Evolutionary conservation across 345 rosid genomes (phyloP).

Genomic region (Aegle marmelos): DNA sequence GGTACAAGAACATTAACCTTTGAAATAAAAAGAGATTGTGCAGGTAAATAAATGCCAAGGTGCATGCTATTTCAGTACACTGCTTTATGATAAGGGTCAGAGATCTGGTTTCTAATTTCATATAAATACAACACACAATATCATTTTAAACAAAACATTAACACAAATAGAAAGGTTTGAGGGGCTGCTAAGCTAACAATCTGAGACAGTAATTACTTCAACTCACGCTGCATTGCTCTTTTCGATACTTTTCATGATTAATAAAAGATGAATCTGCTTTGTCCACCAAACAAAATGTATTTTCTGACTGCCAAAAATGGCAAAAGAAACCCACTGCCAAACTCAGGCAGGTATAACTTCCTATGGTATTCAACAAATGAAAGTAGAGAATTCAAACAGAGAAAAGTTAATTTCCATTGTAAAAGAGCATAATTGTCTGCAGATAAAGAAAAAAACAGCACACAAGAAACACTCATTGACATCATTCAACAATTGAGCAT

Average conservation of each 20-base stretch:
- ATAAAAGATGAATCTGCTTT: background rate
- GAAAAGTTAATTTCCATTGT: background rate
- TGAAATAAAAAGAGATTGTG: background rate
- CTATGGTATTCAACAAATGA: background rate
- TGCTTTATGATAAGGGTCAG: background rate
- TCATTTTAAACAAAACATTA: background rate
- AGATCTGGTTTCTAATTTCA: background rate
- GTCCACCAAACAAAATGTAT: background rate
- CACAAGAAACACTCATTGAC: background rate
- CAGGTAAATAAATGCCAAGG: background rate
- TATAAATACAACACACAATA: background rate
- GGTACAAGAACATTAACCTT: background rate
- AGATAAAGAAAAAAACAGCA: background rate
- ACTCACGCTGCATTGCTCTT: background rate
- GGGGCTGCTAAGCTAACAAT: background rate
- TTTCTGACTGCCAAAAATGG: background rate
- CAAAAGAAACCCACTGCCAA: background rate
- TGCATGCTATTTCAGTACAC: background rate
- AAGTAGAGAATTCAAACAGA: background rate
- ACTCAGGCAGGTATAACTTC: background rate
- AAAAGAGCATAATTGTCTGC: background rate
- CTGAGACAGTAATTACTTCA: background rate
- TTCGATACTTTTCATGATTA: background rate
- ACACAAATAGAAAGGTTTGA: background rate
- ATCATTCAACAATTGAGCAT: background rate